Evolutionary conservation across 2,329 filamentous ascomycete species (phyloP).

Genomic region (Tolypocladium pustulatum): DNA sequence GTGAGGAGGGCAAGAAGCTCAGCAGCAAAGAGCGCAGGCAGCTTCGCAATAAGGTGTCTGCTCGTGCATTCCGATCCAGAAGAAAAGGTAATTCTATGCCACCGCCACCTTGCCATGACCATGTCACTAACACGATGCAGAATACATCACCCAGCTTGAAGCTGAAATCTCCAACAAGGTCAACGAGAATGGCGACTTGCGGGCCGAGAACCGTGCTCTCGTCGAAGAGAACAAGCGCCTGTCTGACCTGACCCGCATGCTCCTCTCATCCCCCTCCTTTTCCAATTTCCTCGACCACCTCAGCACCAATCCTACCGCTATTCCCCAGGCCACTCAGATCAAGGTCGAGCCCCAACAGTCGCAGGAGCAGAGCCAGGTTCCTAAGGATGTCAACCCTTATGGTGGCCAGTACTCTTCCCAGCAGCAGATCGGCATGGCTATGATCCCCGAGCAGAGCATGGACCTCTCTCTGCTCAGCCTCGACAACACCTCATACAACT

Average conservation of each 20-base stretch:
- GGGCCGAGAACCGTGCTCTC: slow-evolving; percentile 70
- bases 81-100: slow-evolving; percentile 71
- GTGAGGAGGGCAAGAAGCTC: slow-evolving; percentile 98
- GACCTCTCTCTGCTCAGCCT: slow-evolving; percentile 65
- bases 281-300: slow-evolving; percentile 68
- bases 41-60: slow-evolving; percentile 97
- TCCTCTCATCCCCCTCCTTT: slow-evolving; percentile 72
- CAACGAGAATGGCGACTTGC: slow-evolving; percentile 72
- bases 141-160: slow-evolving; percentile 95
- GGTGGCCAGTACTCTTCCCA: slow-evolving; percentile 42
- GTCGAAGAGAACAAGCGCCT: slow-evolving; percentile 78
- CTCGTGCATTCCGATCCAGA: slow-evolving; percentile 91
- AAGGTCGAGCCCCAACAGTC: slow-evolving; percentile 27
- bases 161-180: slow-evolving; percentile 75
- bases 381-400: slow-evolving; percentile 59
- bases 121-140: slow-evolving; percentile 32
- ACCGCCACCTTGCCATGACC: no score
- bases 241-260: slow-evolving; percentile 68
- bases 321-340: slow-evolving; percentile 26
- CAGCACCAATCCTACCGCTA: slow-evolving; percentile 44
- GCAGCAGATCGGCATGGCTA: slow-evolving; percentile 67
- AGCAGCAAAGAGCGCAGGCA: slow-evolving; percentile 94
- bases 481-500: slow-evolving; percentile 43
- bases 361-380: slow-evolving; percentile 37
- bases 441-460: slow-evolving; percentile 69